phyloP scores from a whole-genome alignment of 2,329 filamentous ascomycete species.

The Neofusicoccum ribis region DNA sequence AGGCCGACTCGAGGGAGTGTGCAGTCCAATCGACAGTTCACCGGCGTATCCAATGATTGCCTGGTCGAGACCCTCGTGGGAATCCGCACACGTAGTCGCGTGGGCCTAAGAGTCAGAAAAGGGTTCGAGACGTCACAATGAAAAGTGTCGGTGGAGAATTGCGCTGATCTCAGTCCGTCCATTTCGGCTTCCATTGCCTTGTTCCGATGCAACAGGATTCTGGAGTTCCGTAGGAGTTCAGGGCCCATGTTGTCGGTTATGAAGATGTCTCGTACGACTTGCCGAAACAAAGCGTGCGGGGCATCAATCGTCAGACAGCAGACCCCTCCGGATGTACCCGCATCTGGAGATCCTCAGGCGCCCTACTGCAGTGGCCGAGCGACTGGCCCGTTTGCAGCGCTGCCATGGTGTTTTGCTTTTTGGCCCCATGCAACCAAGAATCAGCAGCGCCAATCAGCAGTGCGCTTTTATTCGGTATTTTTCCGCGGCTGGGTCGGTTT shows the following conservation, averaged over 20 bases:
- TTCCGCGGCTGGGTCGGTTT: slow-evolving; percentile 1
- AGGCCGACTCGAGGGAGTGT: neutral
- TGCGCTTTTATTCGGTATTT: neutral
- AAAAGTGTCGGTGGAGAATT: neutral
- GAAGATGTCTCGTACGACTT: neutral
- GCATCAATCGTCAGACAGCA: neutral
- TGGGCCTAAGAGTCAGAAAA: slow-evolving; percentile 2
- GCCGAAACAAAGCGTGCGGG: slow-evolving; percentile 6
- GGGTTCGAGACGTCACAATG: slow-evolving; percentile 12
- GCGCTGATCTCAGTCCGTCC: neutral
- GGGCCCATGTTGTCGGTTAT: neutral
- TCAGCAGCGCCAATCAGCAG: neutral
- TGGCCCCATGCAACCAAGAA: neutral
- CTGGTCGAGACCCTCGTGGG: neutral
- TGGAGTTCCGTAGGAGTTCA: neutral
- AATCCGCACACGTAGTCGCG: neutral
- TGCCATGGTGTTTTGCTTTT: neutral
- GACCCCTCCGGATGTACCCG: slow-evolving; percentile 4
- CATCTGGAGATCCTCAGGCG: slow-evolving; percentile 10
- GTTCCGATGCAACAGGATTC: neutral
- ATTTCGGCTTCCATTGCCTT: neutral
- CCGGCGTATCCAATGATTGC: neutral
- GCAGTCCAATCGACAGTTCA: neutral
- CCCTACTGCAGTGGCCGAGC: neutral
- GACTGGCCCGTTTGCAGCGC: neutral